Evolutionary conservation across 805 yeast genomes (phyloP), one percentile per base, ranked within the genome.

Genomic region (Hanseniaspora singularis): DNA sequence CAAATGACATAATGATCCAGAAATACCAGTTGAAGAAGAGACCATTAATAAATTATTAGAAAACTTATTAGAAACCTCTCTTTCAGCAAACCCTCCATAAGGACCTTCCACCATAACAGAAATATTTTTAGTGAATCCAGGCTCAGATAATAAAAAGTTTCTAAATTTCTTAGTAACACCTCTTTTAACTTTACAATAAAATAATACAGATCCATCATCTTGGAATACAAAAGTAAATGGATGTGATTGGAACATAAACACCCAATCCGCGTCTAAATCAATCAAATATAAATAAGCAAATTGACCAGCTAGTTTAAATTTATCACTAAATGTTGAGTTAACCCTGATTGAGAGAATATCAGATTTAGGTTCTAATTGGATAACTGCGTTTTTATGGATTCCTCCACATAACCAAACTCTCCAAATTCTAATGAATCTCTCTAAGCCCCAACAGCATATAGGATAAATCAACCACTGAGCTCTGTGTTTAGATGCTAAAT

Each of bases 401-500:
- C 72, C 74, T 6, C 95, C 95, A 51, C 80, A 79, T 27, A 64
- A 56, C 12, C 71, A 45, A 1, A 84, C 60, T 46, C 85, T 70
- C 1, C 69, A 63, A 10, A 78, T 50, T 52, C 95, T 70, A 12
- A 73, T 55, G 0, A 75, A 50, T 47, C 88, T 66, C 57, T 86
- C 94, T 52, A 76, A 68, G 1, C 66, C 70, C 95, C 95, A 86
- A 8, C 85, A 66, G 0, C 75, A 79, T 50, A 75, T 69, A 8
- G 78, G 57, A 4, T 76, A 71, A 49, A 73, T 76, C 18, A 71
- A 54, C 63, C 70, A 74, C 48, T 67, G 71, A 53, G 69, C 67
- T 70, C 74, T 74, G 1, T 72, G 73, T 44, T 68, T 49, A n/a
- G 63, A 55, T 44, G 48, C 52, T 45, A 48, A 53, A 51, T 75